A percentile compares a stretch with the other conserved stretches of the same genome.
phyloP scores from a whole-genome alignment of 2,329 filamentous ascomycete species.

The Diaporthe velutina region DNA sequence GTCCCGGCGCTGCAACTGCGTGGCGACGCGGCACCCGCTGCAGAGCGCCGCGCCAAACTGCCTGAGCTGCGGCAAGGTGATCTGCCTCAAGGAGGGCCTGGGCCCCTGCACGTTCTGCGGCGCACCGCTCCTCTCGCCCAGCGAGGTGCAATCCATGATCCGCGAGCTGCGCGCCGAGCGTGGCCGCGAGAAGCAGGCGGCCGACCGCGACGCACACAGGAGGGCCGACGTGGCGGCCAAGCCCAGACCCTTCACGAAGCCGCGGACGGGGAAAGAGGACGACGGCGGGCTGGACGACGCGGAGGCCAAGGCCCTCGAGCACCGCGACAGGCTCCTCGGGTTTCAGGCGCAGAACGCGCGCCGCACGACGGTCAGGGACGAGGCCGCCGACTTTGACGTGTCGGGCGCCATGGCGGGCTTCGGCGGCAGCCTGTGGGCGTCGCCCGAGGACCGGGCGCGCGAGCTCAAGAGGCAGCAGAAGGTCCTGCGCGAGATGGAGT shows the following conservation, averaged over 20 bases:
- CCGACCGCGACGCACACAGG: constrained; percentile 79
- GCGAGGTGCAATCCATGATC: constrained; percentile 89
- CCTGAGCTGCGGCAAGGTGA: constrained; percentile 90
- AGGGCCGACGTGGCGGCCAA: constrained; percentile 74
- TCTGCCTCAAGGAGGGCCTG: constrained; percentile 93
- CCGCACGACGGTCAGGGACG: constrained; percentile 87
- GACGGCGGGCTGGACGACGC: constrained; percentile 63
- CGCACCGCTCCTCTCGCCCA: constrained; percentile 75
- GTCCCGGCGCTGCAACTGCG: constrained; percentile 84
- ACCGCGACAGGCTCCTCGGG: constrained; percentile 82
- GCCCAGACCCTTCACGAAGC: constrained; percentile 70
- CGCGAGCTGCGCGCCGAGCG: constrained; percentile 85
- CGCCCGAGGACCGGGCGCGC: constrained; percentile 82
- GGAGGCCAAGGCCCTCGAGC: constrained; percentile 78
- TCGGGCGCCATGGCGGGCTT: constrained; percentile 57
- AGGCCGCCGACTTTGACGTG: constrained; percentile 77
- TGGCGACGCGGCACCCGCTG: constrained; percentile 87
- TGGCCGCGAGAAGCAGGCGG: constrained; percentile 86
- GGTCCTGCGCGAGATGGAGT: constrained; percentile 86
- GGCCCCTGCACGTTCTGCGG: constrained; percentile 95
- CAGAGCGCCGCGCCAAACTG: constrained; percentile 95
- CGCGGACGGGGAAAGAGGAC: constrained; percentile 53
- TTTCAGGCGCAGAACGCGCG: constrained; percentile 90
- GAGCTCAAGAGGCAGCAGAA: constrained; percentile 90
- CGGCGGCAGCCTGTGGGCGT: constrained; percentile 82